phyloP scores from a whole-genome alignment of 1,139 yeast genomes.

The Pichia inconspicua region DNA sequence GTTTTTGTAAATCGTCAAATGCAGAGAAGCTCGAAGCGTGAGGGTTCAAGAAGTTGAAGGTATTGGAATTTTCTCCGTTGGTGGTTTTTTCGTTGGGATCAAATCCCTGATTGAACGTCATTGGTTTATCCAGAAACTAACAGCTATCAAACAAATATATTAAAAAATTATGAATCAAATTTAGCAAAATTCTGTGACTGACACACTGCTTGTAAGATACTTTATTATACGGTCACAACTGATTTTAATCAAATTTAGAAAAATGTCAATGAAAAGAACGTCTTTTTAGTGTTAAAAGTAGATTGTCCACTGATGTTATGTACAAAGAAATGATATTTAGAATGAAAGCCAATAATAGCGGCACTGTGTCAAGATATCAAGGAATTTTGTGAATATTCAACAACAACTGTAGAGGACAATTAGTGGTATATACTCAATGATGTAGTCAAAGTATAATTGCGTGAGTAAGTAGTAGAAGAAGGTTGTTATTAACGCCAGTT shows the following conservation, averaged over 20 bases:
- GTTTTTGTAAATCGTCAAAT: slow-evolving; percentile 5
- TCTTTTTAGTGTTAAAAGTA: background rate
- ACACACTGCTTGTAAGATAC: too few species aligned
- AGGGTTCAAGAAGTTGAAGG: slow-evolving; percentile 1
- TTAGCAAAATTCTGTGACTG: too few species aligned
- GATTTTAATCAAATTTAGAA: background rate
- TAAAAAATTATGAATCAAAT: background rate
- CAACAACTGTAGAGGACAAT: too few species aligned
- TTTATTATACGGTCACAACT: background rate
- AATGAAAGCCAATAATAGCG: background rate
- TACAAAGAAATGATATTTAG: background rate
- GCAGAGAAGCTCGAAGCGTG: slow-evolving; percentile 2
- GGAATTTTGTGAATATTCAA: too few species aligned
- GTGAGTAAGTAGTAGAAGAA: background rate
- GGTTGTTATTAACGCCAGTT: background rate
- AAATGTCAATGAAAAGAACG: background rate
- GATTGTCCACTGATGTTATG: background rate
- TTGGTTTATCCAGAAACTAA: background rate
- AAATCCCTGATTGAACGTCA: slow-evolving; percentile 9
- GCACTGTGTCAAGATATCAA: background rate
- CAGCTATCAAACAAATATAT: too few species aligned
- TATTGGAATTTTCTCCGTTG: background rate
- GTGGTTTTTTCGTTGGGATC: background rate
- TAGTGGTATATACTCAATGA: too few species aligned
- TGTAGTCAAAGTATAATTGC: background rate